Evolutionary conservation across 371 early-diverging fungal species (phyloP), one percentile per base, ranked within the genome.

Genomic region (Modicella reniformis): DNA sequence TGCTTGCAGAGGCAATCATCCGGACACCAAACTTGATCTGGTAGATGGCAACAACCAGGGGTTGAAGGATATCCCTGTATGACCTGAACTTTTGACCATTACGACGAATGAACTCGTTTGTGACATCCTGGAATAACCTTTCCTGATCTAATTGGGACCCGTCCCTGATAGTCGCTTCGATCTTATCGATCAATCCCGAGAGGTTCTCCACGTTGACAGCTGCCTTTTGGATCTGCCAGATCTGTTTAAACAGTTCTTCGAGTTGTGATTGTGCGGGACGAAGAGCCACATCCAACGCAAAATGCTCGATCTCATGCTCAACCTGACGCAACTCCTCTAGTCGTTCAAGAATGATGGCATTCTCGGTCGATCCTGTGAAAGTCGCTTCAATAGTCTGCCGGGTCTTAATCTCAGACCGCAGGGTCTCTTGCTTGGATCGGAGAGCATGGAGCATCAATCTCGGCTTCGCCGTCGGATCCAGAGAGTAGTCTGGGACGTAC

Each of bases 1-100:
- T 75, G 26, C 57, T 62, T 6, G 76, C 69, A 13, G 82, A 76
- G 3, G 86, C 80, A 55, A 90, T 66, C 47, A 92, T 72, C 13
- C 92, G 86, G 19, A 95, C 56, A 62, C 95, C 96, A 75, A 89
- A 91, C 74, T 93, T 92, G 77, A 95, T 70, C 65, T 92, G 91
- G 65, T 90, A 88, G 0, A 94, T 81, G 8, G 91, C 89, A 6
- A 91, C 81, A 33, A 86, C 75, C 26, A 92, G 64, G 6, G 96
- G 96, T 47, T 92, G 92, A 0, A 92, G 77, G 21, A 96, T 85
- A 80, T 96, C 96, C 23, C 86, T 81, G 75, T 93, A 95, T 21
- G 80, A 74, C 9, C 87, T 84, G 40, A 88, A 80, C 74, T 86
- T 82, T 59, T 84, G 69, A 15, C 70, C 66, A 37, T 73, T 79